Evolutionary conservation across 108 stramenopile species (phyloP).

Genomic region (Ochromonas danica): DNA sequence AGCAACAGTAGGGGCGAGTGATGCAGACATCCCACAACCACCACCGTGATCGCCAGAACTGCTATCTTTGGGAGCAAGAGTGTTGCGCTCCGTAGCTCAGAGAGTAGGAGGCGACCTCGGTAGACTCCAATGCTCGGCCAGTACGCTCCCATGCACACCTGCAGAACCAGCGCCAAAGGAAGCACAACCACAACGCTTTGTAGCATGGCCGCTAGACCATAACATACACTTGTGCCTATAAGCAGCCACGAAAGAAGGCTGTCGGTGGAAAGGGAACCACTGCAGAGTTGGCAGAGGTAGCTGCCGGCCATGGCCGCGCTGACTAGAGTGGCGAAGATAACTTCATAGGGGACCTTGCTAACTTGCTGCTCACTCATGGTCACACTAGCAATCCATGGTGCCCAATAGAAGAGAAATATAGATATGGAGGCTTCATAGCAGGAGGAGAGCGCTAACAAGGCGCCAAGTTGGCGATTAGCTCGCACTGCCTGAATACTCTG

Average conservation of each 20-base stretch:
- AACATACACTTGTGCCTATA: too few relatives aligned
- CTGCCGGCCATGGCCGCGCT: neutral
- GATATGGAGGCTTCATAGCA: neutral
- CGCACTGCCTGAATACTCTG: neutral
- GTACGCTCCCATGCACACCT: slow-evolving; percentile 15
- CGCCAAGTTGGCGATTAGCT: neutral
- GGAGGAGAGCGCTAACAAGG: neutral
- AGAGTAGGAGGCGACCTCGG: neutral
- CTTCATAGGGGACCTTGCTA: neutral
- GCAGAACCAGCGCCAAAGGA: neutral
- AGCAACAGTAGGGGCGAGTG: slow-evolving; percentile 10
- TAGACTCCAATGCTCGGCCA: slow-evolving; percentile 29
- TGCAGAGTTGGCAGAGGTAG: slow-evolving; percentile 12
- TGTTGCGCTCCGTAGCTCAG: neutral
- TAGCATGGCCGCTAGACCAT: too few relatives aligned
- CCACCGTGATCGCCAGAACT: neutral
- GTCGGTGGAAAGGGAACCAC: too few relatives aligned
- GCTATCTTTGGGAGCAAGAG: neutral
- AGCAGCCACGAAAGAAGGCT: too few relatives aligned
- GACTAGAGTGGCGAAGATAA: neutral
- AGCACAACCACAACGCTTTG: too few relatives aligned
- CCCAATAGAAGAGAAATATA: slow-evolving; percentile 33
- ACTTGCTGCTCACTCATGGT: neutral
- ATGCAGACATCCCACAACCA: neutral
- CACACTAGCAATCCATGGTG: slow-evolving; percentile 24